Base-by-base conservation (phyloP, 2,329 filamentous ascomycete genomes). In the Beauveria asiatica region DNA sequence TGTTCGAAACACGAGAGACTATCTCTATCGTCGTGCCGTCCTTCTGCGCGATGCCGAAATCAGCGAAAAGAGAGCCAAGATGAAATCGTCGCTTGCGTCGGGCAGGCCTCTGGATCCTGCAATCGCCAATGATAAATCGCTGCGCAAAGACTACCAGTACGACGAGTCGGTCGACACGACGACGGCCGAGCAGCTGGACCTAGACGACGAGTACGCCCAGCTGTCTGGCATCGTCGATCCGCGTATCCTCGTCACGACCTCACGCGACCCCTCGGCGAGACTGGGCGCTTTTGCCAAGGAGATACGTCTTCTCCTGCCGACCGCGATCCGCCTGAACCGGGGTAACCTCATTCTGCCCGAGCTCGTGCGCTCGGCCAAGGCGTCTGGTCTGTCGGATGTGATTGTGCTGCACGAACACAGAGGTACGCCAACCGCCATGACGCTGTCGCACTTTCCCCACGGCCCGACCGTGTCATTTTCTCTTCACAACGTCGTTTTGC, bases 261-360 rank as follows among this genome's bases (percentile, higher is more conserved):
- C 89, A 50, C 84, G 94, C 69, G 89, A 93, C 65, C 93, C 94
- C 21, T 93, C 88, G 33, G 88, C 89, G 52, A 83, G 94, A 58
- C 80, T 99, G 9, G 83, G 85, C n/a, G 87, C 90, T 0, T 99
- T 99, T 70, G 88, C 91, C 33, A 97, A 99, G 72, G 94, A 97
- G 73, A 88, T 96, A 57, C 81, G 92, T 56, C 78, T 96, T 21
- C 77, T 96, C 6, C 78, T 96, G 1, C 93, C 92, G 0, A 97
- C 92, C 0, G 83, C 87, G 0, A 92, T 97, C 63, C 84, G 93
- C 10, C 75, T 97, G 58, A 99, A 99, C 72, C 85, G 94, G 72
- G 94, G 94, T 70, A 97, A 94, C 65, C 80, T 95, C 33, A 86
- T 97, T 63, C 78, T 97, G 9, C 88, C 89, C 3, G 93, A 96